A percentile compares a stretch with the other conserved stretches of the same genome.
Conservation (phyloP, 208 protist species). For the Strigomonas galati region DNA sequence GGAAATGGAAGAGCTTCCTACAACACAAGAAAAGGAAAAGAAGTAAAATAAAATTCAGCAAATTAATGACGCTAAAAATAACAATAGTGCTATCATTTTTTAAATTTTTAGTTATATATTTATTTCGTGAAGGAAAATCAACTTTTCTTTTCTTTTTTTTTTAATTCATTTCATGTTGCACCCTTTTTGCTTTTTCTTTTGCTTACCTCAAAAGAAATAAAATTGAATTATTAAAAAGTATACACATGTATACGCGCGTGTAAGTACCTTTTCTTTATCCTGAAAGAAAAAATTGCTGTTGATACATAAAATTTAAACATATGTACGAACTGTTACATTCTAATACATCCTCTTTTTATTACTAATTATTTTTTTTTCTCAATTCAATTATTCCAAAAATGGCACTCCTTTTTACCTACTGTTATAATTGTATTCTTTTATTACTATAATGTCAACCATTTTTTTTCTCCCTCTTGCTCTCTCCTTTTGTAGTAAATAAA, state of each 20-base stretch:
- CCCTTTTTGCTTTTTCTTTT: neutral
- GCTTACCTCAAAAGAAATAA: neutral
- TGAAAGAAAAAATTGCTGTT: no score
- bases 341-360: no score
- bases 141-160: neutral
- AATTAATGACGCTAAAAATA: no score
- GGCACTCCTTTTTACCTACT: no score
- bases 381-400: no score
- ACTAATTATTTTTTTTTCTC: neutral
- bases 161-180: neutral
- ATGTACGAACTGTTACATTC: no score
- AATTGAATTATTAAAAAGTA: no score
- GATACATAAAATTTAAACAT: no score
- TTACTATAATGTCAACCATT: neutral
- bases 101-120: neutral
- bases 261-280: no score
- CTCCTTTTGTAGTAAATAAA: slow-evolving; percentile 1
- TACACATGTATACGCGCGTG: no score
- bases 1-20: no score
- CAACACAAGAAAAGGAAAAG: neutral
- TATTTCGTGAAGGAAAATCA: neutral
- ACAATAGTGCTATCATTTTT: neutral
- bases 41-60: neutral
- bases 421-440: slow-evolving; percentile 4
- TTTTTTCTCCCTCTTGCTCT: slow-evolving; percentile 14